These are phyloP conservation scores for Fusarium pseudocircinatum DNA, from an alignment of 2,329 filamentous ascomycete species.

Conservation along the genomic window DNA sequence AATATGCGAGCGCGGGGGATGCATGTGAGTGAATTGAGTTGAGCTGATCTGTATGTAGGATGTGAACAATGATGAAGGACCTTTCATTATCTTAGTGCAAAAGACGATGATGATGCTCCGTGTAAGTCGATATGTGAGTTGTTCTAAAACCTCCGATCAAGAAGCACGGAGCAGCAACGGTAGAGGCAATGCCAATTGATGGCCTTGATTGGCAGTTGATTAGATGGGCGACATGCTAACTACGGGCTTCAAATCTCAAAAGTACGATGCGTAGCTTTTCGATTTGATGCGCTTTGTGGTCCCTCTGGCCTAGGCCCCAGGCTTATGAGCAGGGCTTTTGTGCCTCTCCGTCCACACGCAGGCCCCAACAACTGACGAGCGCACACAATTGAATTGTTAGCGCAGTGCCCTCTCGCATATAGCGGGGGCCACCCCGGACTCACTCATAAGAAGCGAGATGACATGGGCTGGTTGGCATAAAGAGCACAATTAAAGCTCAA, in stretches of 20 bases:
- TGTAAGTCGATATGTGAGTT: conserved; percentile 34
- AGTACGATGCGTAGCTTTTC: conserved; percentile 31
- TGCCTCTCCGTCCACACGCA: conserved; percentile 12
- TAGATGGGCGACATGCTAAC: conserved; percentile 3
- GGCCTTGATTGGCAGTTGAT: conserved; percentile 34
- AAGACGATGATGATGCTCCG: conserved; percentile 13
- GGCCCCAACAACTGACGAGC: conserved; percentile 15
- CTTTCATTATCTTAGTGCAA: conserved; percentile 6
- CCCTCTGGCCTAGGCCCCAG: neutral
- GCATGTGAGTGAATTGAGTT: conserved; percentile 18
- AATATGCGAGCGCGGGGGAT: conserved; percentile 32
- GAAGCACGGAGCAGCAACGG: conserved; percentile 39
- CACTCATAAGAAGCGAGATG: conserved; percentile 47
- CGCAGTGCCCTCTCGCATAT: conserved; percentile 27
- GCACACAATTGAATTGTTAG: conserved; percentile 22
- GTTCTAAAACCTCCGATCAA: conserved; percentile 17
- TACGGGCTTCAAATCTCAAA: conserved; percentile 20
- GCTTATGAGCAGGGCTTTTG: conserved; percentile 25
- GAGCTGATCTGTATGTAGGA: neutral
- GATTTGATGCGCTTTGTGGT: conserved; percentile 32
- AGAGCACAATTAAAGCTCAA: conserved; percentile 43
- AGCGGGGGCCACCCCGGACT: conserved; percentile 41
- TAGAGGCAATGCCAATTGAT: conserved; percentile 32
- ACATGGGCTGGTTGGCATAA: conserved; percentile 43
- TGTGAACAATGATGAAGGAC: neutral